These are phyloP conservation scores for Myxozyma lipomycoides DNA, from an alignment of 805 yeast species.

Conservation along the genomic window DNA sequence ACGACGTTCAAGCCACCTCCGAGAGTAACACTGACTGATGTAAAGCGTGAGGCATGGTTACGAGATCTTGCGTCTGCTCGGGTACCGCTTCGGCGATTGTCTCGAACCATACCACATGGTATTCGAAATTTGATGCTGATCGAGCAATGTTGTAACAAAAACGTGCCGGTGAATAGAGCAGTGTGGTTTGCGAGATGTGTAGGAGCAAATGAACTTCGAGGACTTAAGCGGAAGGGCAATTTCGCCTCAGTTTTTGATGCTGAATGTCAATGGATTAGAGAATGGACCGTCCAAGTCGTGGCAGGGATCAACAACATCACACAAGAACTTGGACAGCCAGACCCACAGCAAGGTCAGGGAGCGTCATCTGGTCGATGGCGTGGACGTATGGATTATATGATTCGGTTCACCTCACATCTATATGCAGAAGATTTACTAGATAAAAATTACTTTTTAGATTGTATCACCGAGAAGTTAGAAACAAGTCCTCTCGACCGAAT, in stretches of 20 bases:
- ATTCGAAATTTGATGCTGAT: slow-evolving; percentile 66
- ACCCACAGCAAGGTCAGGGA: not conserved
- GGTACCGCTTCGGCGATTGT: slow-evolving; percentile 61
- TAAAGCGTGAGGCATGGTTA: slow-evolving; percentile 81
- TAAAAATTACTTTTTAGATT: slow-evolving; percentile 54
- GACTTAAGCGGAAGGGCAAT: slow-evolving; percentile 49
- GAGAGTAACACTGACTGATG: slow-evolving; percentile 84
- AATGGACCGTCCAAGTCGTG: slow-evolving; percentile 74
- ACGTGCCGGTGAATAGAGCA: slow-evolving; percentile 75
- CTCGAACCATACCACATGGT: slow-evolving; percentile 87
- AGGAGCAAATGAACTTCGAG: slow-evolving; percentile 69
- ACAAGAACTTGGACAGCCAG: slow-evolving; percentile 40
- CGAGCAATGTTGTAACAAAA: slow-evolving; percentile 64
- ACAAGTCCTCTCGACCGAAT: slow-evolving; percentile 40
- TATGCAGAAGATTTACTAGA: slow-evolving; percentile 68
- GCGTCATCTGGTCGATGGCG: slow-evolving; percentile 43
- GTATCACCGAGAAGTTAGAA: slow-evolving; percentile 56
- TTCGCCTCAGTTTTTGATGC: slow-evolving; percentile 23
- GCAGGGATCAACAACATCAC: slow-evolving; percentile 51
- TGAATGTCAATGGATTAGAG: slow-evolving; percentile 68
- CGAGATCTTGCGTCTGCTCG: slow-evolving; percentile 66
- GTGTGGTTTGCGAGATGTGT: slow-evolving; percentile 90
- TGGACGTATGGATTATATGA: slow-evolving; percentile 53
- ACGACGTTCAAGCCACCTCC: slow-evolving; percentile 76
- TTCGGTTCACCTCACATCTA: slow-evolving; percentile 58